phyloP scores from a whole-genome alignment of 306 rosid genomes.

The Coriaria nepalensis region DNA sequence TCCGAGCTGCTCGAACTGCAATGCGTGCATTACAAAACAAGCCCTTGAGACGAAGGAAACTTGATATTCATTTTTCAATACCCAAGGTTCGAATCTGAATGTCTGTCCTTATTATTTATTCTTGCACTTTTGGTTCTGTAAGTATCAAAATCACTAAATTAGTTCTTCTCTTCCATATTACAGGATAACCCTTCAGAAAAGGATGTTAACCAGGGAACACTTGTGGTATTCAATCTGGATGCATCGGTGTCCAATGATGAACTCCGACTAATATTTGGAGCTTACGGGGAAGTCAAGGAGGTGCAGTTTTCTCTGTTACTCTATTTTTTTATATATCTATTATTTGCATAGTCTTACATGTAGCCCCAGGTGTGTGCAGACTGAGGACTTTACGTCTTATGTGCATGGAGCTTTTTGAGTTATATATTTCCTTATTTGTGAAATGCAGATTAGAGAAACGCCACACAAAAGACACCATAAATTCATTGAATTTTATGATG shows the following conservation, averaged over 20 bases:
- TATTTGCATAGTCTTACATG: not conserved
- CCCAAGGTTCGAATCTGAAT: constrained; percentile 56
- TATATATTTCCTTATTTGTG: constrained; percentile 6
- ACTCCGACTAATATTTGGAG: constrained; percentile 86
- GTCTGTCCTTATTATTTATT: constrained; percentile 5
- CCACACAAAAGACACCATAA: constrained; percentile 95
- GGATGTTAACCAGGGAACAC: constrained; percentile 95
- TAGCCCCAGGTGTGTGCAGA: not conserved
- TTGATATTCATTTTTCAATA: constrained; percentile 93
- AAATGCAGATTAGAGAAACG: constrained; percentile 85
- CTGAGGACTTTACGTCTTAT: not conserved
- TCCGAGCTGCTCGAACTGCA: constrained; percentile 89
- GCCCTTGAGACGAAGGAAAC: constrained; percentile 85
- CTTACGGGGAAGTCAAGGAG: constrained; percentile 92
- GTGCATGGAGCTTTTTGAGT: constrained; percentile 5
- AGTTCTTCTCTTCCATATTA: constrained; percentile 19
- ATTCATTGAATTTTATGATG: constrained; percentile 81
- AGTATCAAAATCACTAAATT: constrained; percentile 8
- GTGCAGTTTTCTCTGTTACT: constrained; percentile 22
- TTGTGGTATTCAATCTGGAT: constrained; percentile 88
- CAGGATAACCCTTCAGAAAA: constrained; percentile 94
- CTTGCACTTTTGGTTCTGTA: not conserved
- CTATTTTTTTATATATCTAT: not conserved
- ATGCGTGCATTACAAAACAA: constrained; percentile 86
- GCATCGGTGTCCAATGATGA: constrained; percentile 87